These are phyloP conservation scores for Triangularia verruculosa DNA, from an alignment of 2,329 filamentous ascomycete genomes.

Conservation along the genomic window DNA sequence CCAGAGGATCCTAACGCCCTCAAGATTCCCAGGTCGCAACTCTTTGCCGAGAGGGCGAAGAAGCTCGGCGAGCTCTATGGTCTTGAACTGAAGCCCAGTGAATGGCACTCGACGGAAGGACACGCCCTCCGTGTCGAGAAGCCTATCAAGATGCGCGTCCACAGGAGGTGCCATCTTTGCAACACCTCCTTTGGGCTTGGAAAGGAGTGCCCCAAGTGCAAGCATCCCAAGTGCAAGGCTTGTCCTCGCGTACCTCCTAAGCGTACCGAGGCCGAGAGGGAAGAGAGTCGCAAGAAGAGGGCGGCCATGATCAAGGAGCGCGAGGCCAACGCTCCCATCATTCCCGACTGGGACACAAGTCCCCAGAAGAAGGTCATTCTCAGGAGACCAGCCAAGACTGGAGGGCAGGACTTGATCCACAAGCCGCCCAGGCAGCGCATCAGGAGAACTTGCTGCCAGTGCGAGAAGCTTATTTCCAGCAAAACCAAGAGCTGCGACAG, in stretches of 20 bases:
- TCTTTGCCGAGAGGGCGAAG: conserved; percentile 56
- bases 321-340: conserved; percentile 54
- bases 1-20: conserved; percentile 24
- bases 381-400: conserved; percentile 62
- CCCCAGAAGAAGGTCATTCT: conserved; percentile 52
- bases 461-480: conserved; percentile 58
- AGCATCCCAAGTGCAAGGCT: conserved; percentile 76
- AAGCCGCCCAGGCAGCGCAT: conserved; percentile 71
- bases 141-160: conserved; percentile 73
- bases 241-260: conserved; percentile 73
- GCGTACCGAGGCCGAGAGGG: conserved; percentile 54
- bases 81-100: conserved; percentile 52
- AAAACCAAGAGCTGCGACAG: conserved; percentile 61
- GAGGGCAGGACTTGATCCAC: conserved; percentile 68
- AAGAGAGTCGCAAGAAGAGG: conserved; percentile 51
- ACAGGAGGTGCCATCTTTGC: conserved; percentile 79
- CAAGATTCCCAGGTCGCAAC: conserved; percentile 46
- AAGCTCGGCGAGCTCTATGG: conserved; percentile 55
- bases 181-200: conserved; percentile 68
- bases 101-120: conserved; percentile 52
- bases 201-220: conserved; percentile 72
- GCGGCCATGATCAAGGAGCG: conserved; percentile 52
- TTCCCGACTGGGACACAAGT: conserved; percentile 48
- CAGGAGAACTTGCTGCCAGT: conserved; percentile 73
- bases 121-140: conserved; percentile 66